Base-by-base conservation (phyloP, 2,329 filamentous ascomycete genomes). In the Daldinia eschscholtzii region DNA sequence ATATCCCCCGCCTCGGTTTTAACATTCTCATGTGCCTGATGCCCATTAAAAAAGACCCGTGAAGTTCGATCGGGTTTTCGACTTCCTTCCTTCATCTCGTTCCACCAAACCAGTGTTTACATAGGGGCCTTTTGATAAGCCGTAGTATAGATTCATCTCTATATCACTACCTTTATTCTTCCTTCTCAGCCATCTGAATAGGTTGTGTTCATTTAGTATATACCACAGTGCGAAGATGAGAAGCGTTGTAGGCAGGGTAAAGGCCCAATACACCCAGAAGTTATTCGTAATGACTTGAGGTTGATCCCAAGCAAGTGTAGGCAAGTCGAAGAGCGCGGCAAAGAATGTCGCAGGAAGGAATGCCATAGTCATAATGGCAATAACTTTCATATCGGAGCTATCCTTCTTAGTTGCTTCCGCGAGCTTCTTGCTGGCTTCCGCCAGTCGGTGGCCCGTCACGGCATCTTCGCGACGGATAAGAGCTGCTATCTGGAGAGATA, bases 271-370 rank as follows among this genome's bases (percentile, higher is more conserved):
- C 5, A 68, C 53, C 61, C 66, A 65, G 9, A 68, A 65, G 13
- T 44, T 42, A 2, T 41, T 20, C 0, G 57, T 61, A 35, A 61
- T 56, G n/a, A 64, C 57, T 15, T 57, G 35, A 0, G 52, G 52
- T 41, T 50, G 26, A 2, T 57, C 53, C 61, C 61, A 63, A 4
- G 30, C 44, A 2, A 61, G 46, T 4, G 57, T 61, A 2, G 59
- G 59, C 2, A 56, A 15, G 26, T 72, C 67, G 35, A 77, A 79
- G 18, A 78, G 66, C 1, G 76, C 73, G 7, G 81, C 79, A 67
- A 82, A 76, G 67, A 82, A 82, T 12, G 80, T 81, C 0, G 77
- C 80, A 1, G 81, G 81, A 1, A 82, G 77, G 65, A 82, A 83
- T 2, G 78, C 65, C 70, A 82, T 80, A 41, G 80, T 82, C 61